Evolutionary conservation across 2,329 filamentous ascomycete genomes (phyloP).

Genomic region (Pseudocercospora fijiensis): DNA sequence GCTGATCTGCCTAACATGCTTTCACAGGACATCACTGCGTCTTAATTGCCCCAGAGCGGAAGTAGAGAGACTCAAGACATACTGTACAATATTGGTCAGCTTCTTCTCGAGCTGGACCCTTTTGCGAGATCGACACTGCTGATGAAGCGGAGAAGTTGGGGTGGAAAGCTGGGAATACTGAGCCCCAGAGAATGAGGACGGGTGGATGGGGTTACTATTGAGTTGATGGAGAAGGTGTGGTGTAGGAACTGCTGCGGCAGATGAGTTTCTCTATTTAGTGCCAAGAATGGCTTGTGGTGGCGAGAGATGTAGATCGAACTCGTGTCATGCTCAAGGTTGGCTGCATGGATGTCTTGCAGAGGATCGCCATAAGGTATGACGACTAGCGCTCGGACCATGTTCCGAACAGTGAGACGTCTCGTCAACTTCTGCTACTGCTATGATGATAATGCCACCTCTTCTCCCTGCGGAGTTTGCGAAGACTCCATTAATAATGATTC

Average conservation of each 20-base stretch:
- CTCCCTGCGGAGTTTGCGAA: not conserved
- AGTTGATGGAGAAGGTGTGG: conserved; percentile 15
- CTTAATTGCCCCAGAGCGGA: not conserved
- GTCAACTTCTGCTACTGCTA: not conserved
- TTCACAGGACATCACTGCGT: not conserved
- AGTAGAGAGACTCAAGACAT: not conserved
- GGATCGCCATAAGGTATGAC: not conserved
- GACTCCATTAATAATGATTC: not conserved
- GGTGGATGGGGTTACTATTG: conserved; percentile 9
- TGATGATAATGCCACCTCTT: not conserved
- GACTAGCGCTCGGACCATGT: not conserved
- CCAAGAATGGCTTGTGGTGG: no score
- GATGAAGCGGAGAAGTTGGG: conserved; percentile 5
- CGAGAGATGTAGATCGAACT: not conserved
- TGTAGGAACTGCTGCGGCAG: not conserved
- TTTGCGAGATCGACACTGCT: not conserved
- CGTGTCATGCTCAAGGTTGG: not conserved
- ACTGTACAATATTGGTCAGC: not conserved
- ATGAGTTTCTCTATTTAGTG: no score
- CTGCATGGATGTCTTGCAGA: not conserved
- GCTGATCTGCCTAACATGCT: not conserved
- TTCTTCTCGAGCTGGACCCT: not conserved
- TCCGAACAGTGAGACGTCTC: not conserved
- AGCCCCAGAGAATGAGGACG: conserved; percentile 3
- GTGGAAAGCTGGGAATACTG: conserved; percentile 3